phyloP scores from a whole-genome alignment of 495 filamentous ascomycete genomes.

The Apodospora peruviana region DNA sequence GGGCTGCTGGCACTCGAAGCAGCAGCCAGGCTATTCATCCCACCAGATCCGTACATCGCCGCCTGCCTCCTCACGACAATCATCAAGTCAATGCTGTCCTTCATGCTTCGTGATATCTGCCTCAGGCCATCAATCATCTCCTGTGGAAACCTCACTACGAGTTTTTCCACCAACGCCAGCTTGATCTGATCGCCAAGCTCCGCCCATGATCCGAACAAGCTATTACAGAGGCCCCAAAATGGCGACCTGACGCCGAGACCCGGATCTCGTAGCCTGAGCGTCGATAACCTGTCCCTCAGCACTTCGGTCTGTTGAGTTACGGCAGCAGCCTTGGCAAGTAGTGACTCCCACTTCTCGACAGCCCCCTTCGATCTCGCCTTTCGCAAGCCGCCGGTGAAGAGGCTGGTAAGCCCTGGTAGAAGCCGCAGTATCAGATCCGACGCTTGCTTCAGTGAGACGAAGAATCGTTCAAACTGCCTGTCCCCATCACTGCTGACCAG shows the following conservation, averaged over 20 bases:
- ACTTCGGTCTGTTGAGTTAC: conserved; percentile 56
- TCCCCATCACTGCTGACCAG: conserved; percentile 37
- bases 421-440: conserved; percentile 57
- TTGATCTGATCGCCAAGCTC: conserved; percentile 66
- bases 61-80: conserved; percentile 27
- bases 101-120: conserved; percentile 66
- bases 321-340: conserved; percentile 53
- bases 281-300: conserved; percentile 57
- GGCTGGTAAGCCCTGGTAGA: conserved; percentile 55
- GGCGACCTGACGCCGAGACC: conserved; percentile 29
- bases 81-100: conserved; percentile 69
- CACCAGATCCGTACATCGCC: neutral
- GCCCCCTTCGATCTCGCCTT: conserved; percentile 35
- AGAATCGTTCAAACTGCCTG: conserved; percentile 70
- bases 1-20: neutral
- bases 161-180: conserved; percentile 44
- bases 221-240: conserved; percentile 74
- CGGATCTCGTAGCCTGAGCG: conserved; percentile 73
- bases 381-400: conserved; percentile 50
- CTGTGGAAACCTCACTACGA: conserved; percentile 45
- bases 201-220: conserved; percentile 65
- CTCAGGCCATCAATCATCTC: conserved; percentile 63
- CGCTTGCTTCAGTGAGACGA: conserved; percentile 57
- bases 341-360: conserved; percentile 57
- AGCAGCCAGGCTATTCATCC: neutral